Evolutionary conservation across 768 basidiomycete genomes (phyloP), one percentile per base, ranked within the genome.

Genomic region (Austroboletus festivus): DNA sequence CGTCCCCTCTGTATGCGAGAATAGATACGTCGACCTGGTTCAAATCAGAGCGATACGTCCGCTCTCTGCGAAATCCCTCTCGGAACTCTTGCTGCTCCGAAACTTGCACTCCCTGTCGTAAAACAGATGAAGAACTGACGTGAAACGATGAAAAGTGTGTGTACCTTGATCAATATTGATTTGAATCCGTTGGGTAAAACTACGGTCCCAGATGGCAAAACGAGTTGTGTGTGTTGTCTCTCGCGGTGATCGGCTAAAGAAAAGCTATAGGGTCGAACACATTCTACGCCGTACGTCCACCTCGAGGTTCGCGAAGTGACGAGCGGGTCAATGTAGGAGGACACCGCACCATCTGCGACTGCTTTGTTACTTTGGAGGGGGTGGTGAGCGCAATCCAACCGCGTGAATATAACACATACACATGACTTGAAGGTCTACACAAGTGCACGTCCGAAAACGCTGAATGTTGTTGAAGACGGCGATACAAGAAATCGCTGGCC

Each of bases 261-360:
- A 0, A 55, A 15, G 21, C 72, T 49, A 50, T 61, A 79, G 0
- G 21, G 13, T 4, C 51, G 56, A 19, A 24, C 13, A 35, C 68
- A 68, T 37, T 68, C 50, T 12, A 65, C 55, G 3, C 73, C 73
- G 30, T 72, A 74, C 0, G 73, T 74, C 44, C 64, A 54, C 44
- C 67, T 72, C 5, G 77, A 66, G 1, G 78, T 65, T 30, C 78
- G 71, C 12, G 66, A 64, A 0, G 68, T 63, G 11, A 80, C 77
- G n/a, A 71, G 70, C 48, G 73, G 73, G 39, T 80, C 74, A 2
- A 80, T 43, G 33, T 64, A 67, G 50, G 55, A 71, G 11, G 60
- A 65, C 4, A 70, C 54, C 0, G 70, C 75, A 0, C 80, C 78
- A 52, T 80, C 75, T 1, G 80, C 76, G 13, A 80, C 76, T 0